These are phyloP conservation scores for Scedosporium boydii DNA, from an alignment of 2,329 filamentous ascomycete species.

Conservation along the genomic window DNA sequence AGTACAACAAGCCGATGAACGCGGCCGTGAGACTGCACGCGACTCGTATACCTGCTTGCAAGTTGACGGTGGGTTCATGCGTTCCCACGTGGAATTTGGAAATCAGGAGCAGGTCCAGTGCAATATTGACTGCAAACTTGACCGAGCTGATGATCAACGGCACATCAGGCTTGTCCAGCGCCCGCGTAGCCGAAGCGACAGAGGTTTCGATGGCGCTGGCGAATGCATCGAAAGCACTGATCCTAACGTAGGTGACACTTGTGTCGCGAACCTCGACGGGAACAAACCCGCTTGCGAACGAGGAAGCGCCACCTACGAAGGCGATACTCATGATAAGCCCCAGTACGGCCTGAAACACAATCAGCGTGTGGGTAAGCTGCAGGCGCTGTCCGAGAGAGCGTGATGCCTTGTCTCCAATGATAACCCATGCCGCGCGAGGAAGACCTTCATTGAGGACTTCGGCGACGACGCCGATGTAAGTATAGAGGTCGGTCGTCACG, in stretches of 20 bases:
- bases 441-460: conserved; percentile 67
- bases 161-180: conserved; percentile 60
- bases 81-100: conserved; percentile 52
- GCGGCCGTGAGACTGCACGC: conserved; percentile 49
- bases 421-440: conserved; percentile 56
- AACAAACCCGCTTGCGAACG: conserved; percentile 53
- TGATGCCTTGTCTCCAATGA: conserved; percentile 56
- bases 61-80: conserved; percentile 48
- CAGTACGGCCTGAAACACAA: conserved; percentile 48
- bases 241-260: conserved; percentile 55
- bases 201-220: conserved; percentile 54
- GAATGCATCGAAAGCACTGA: conserved; percentile 53
- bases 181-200: conserved; percentile 50
- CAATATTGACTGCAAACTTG: conserved; percentile 58
- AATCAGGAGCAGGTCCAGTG: conserved; percentile 56
- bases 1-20: conserved; percentile 48
- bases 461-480: conserved; percentile 57
- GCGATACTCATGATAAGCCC: conserved; percentile 51
- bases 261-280: conserved; percentile 44
- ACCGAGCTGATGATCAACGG: conserved; percentile 54
- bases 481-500: conserved; percentile 40
- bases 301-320: conserved; percentile 43
- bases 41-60: conserved; percentile 54
- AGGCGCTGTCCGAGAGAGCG: conserved; percentile 41
- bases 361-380: conserved; percentile 49